Evolutionary conservation across 2,329 filamentous ascomycete genomes (phyloP).

Genomic region (Orbilia ellipsospora): DNA sequence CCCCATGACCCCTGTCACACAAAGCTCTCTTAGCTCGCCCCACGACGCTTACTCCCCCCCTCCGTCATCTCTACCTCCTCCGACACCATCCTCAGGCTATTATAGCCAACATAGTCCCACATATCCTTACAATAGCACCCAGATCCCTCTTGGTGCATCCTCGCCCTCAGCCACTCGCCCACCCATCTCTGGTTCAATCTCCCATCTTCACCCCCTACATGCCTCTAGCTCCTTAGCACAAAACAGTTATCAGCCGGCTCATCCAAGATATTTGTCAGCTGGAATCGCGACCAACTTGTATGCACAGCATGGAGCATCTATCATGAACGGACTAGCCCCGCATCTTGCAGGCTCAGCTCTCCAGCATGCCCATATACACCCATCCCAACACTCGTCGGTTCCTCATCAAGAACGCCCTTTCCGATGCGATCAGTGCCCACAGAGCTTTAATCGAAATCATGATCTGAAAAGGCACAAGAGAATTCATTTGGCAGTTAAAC

Average conservation of each 20-base stretch:
- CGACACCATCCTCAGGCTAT: constrained; percentile 47
- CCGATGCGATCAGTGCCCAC: constrained; percentile 90
- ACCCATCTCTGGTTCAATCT: constrained; percentile 18
- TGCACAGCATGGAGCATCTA: constrained; percentile 48
- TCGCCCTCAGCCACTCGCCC: constrained; percentile 38
- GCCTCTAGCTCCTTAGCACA: constrained; percentile 35
- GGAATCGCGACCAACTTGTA: constrained; percentile 46
- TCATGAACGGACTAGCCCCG: constrained; percentile 52
- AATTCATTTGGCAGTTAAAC: constrained; percentile 94
- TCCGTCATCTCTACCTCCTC: constrained; percentile 49
- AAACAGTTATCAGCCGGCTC: constrained; percentile 30
- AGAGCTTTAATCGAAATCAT: constrained; percentile 96
- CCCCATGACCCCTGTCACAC: constrained; percentile 35
- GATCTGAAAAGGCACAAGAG: constrained; percentile 95
- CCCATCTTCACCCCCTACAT: constrained; percentile 46
- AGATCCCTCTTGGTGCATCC: constrained; percentile 34
- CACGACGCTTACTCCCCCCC: constrained; percentile 48
- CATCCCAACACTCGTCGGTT: constrained; percentile 61
- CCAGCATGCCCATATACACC: constrained; percentile 46
- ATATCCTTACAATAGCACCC: constrained; percentile 39
- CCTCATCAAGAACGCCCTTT: constrained; percentile 84
- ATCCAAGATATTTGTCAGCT: constrained; percentile 37
- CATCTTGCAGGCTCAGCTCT: constrained; percentile 36
- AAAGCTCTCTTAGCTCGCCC: constrained; percentile 37
- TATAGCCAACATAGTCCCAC: constrained; percentile 45